Percentiles rank a stretch among this genome's conserved stretches.
phyloP scores from a whole-genome alignment of 805 yeast genomes.

The Sporopachydermia lactativora region DNA sequence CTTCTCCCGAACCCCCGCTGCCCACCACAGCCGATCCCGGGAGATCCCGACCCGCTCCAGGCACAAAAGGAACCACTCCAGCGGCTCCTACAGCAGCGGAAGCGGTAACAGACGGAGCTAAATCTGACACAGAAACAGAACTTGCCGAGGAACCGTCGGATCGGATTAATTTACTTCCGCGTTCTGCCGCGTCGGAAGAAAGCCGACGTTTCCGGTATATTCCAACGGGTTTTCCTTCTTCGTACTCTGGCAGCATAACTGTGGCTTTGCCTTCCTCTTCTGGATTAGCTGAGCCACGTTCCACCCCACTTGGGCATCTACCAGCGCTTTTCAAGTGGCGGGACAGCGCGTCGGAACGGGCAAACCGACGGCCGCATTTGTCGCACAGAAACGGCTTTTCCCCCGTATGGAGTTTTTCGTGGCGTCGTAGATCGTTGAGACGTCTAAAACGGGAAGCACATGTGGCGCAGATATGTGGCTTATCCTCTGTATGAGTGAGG shows the following conservation, averaged over 20 bases:
- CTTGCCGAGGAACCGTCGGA: background rate
- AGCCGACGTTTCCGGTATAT: background rate
- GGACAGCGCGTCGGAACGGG: slow-evolving; percentile 62
- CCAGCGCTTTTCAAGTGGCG: slow-evolving; percentile 43
- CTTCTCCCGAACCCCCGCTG: background rate
- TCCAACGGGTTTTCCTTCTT: background rate
- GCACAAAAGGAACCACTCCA: background rate
- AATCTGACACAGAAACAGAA: background rate
- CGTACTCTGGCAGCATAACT: background rate
- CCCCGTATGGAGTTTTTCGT: slow-evolving; percentile 62
- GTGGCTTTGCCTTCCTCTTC: background rate
- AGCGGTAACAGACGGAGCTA: background rate
- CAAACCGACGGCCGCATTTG: slow-evolving; percentile 49
- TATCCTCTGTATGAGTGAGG: slow-evolving; percentile 49
- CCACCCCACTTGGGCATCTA: slow-evolving; percentile 14
- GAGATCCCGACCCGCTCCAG: background rate
- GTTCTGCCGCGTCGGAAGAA: background rate
- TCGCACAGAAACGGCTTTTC: slow-evolving; percentile 53
- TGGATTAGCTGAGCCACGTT: background rate
- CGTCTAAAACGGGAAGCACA: slow-evolving; percentile 56
- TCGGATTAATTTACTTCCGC: background rate
- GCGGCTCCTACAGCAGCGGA: background rate
- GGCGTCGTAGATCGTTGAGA: slow-evolving; percentile 65
- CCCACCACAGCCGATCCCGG: background rate
- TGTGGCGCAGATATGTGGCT: slow-evolving; percentile 47